phyloP scores from a whole-genome alignment of 2,329 filamentous ascomycete species.

The Zymoseptoria tritici region DNA sequence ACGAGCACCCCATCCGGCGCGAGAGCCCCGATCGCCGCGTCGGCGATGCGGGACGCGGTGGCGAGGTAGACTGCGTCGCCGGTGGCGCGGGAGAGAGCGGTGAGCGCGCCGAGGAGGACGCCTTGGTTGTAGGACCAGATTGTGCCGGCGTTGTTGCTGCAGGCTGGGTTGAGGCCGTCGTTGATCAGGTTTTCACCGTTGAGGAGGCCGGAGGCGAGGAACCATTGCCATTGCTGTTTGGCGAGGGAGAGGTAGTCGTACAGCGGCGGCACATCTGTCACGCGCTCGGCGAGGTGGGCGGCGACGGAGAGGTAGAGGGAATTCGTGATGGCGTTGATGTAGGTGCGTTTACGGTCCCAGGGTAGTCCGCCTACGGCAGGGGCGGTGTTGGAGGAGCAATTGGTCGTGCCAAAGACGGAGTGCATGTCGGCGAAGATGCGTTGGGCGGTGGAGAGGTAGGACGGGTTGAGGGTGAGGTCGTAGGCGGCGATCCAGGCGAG shows the following conservation, averaged over 20 bases:
- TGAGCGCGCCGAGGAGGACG: constrained; percentile 51
- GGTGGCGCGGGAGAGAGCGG: constrained; percentile 42
- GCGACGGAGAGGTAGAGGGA: constrained; percentile 50
- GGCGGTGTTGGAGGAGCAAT: constrained; percentile 23
- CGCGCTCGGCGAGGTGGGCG: constrained; percentile 49
- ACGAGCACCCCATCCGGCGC: constrained; percentile 34
- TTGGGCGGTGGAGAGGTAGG: constrained; percentile 42
- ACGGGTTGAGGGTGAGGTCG: constrained; percentile 40
- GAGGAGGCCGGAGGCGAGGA: constrained; percentile 43
- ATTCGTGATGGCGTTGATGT: constrained; percentile 50
- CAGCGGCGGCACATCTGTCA: constrained; percentile 23
- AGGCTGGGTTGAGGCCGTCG: constrained; percentile 45
- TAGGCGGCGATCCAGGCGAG: constrained; percentile 50
- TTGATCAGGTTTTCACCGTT: constrained; percentile 46
- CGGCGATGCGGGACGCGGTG: constrained; percentile 33
- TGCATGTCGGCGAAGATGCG: constrained; percentile 44
- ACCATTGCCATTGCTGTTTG: constrained; percentile 45
- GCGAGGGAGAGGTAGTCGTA: constrained; percentile 41
- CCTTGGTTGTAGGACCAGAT: constrained; percentile 52
- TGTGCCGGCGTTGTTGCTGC: constrained; percentile 44
- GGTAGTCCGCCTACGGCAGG: constrained; percentile 34
- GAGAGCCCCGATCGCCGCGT: constrained; percentile 33
- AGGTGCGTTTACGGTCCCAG: constrained; percentile 40
- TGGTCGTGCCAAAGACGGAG: constrained; percentile 37
- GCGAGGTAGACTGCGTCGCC: constrained; percentile 27